These are phyloP conservation scores for Phoma sp. DNA, from an alignment of 2,329 filamentous ascomycete genomes.

Conservation along the genomic window DNA sequence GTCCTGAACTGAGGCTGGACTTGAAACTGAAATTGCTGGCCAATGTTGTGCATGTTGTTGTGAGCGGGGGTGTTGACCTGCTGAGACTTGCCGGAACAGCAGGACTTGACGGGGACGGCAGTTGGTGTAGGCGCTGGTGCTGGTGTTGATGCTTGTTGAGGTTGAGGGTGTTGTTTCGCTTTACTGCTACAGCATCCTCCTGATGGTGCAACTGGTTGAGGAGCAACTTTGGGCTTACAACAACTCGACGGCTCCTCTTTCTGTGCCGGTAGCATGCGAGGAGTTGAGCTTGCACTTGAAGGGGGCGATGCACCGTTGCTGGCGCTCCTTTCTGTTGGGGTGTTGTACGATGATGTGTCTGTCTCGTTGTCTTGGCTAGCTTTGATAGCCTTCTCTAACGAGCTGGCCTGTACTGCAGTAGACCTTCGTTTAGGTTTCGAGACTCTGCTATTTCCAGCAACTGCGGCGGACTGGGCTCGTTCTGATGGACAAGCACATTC, in stretches of 20 bases:
- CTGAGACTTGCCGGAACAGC: conserved; percentile 35
- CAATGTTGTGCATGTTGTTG: conserved; percentile 16
- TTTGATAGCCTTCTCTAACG: conserved; percentile 45
- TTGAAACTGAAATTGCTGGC: conserved; percentile 30
- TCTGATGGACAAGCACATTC: conserved; percentile 48
- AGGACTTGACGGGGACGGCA: conserved; percentile 35
- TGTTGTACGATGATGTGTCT: conserved; percentile 41
- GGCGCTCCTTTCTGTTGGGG: conserved; percentile 42
- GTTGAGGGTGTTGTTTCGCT: conserved; percentile 21
- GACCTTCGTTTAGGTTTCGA: conserved; percentile 43
- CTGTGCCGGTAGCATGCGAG: conserved; percentile 37
- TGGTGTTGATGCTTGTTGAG: background rate
- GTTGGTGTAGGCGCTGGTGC: conserved; percentile 2
- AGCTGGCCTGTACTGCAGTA: conserved; percentile 33
- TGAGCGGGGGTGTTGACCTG: conserved; percentile 11
- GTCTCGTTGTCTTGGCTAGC: conserved; percentile 38
- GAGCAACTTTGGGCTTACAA: conserved; percentile 38
- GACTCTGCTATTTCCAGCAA: conserved; percentile 36
- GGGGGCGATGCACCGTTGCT: conserved; percentile 42
- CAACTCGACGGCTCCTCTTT: conserved; percentile 38
- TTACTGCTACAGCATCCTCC: conserved; percentile 42
- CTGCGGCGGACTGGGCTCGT: conserved; percentile 28
- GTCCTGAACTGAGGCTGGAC: conserved; percentile 28
- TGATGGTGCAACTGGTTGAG: conserved; percentile 19
- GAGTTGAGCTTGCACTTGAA: conserved; percentile 48